Base-by-base conservation (phyloP, 345 rosid species). In the Turritis glabra region DNA sequence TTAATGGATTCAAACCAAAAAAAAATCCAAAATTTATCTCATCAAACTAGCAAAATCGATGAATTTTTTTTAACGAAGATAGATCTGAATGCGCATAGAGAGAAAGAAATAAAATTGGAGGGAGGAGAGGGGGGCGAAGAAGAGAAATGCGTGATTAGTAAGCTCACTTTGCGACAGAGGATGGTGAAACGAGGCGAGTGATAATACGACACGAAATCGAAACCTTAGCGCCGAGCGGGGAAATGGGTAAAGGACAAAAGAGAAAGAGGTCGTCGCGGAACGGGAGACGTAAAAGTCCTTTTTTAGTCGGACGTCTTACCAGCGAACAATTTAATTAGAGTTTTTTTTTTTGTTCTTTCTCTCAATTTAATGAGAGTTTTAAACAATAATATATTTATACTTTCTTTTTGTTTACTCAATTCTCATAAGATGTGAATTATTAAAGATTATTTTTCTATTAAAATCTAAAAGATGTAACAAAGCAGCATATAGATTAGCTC, bases 11-110 rank as follows among this genome's bases (percentile, higher is more conserved):
- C 26, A n/a, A 29, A 6, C 10, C 30, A 9, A 19, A 27, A 11
- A 41, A 73, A 37, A 27, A 50, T 47, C 35, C 0, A 13, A 26
- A 25, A 0, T 52, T 52, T 53, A 8, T 50, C 59, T 50, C 71
- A 23, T 38, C 18, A 52, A 67, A 23, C n/a, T 12, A 25, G 12
- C 40, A 27, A 54, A 69, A 22, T 48, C 75, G 41, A 19, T 3
- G 22, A 38, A 54, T 5, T 6, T 3, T 13, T 5, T 7, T 18
- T 8, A 0, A 38, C 71, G 37, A 48, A 47, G 62, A 51, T 69
- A 75, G 79, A 75, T 75, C 74, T 75, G 69, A 75, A 61, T 48
- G 30, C 9, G 25, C 32, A 50, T 17, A 25, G 58, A 64, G 63
- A 29, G 26, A 11, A 17, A 29, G 11, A 26, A 46, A 44, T 48